Percentiles rank a stretch among this genome's conserved stretches.
Evolutionary conservation across 2,329 filamentous ascomycete species (phyloP).

Genomic region (Monilinia vaccinii-corymbosi): DNA sequence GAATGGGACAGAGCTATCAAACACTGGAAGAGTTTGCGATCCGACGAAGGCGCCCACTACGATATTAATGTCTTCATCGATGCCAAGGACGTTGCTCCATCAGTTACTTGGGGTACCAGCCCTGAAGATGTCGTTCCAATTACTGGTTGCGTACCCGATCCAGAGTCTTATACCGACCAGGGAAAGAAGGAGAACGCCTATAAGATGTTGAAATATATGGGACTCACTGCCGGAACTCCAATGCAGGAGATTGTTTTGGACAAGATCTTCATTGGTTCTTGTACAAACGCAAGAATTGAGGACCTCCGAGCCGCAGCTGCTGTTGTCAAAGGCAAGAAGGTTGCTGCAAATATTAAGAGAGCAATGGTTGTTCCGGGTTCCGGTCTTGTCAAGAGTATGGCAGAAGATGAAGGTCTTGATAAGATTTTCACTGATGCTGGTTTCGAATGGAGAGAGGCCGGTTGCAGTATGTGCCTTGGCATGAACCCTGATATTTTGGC

Average conservation of each 20-base stretch:
- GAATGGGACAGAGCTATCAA: slow-evolving; percentile 83
- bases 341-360: slow-evolving; percentile 81
- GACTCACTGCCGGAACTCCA: slow-evolving; percentile 70
- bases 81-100: slow-evolving; percentile 85
- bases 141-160: slow-evolving; percentile 80
- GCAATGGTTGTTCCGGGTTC: slow-evolving; percentile 97
- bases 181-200: slow-evolving; percentile 71
- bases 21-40: slow-evolving; percentile 82
- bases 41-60: slow-evolving; percentile 81
- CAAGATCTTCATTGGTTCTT: slow-evolving; percentile 97
- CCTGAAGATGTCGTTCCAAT: slow-evolving; percentile 96
- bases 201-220: slow-evolving; percentile 93
- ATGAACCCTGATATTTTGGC: slow-evolving; percentile 98
- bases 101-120: slow-evolving; percentile 93
- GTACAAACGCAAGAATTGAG: slow-evolving; percentile 95
- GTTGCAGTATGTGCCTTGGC: slow-evolving; percentile 97
- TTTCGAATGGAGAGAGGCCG: slow-evolving; percentile 96
- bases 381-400: slow-evolving; percentile 84
- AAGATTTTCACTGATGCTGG: slow-evolving; percentile 87
- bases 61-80: slow-evolving; percentile 86
- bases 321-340: slow-evolving; percentile 78
- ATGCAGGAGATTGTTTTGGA: slow-evolving; percentile 91
- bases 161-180: slow-evolving; percentile 74
- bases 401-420: slow-evolving; percentile 85
- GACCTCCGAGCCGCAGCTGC: slow-evolving; percentile 82